Base-by-base conservation (phyloP, 257 asterid species). In the Knoxia roxburghii region DNA sequence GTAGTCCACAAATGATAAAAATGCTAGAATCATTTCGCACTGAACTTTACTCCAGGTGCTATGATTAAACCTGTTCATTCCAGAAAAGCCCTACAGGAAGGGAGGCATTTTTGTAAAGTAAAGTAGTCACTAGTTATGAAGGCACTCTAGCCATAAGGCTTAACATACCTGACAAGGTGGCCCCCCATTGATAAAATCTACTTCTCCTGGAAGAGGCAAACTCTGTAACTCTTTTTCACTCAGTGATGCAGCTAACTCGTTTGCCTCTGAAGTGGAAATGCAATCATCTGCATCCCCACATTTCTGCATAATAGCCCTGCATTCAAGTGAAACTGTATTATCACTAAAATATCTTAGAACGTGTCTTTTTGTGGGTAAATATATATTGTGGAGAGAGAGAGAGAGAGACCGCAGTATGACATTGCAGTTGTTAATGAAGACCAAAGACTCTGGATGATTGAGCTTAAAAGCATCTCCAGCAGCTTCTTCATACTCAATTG, bases 31-130 rank as follows among this genome's bases (percentile, higher is more conserved):
- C 99, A 93, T 93, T 85, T 93, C 99, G 12, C 97, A 93, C 59
- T 93, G 97, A 53, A 93, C 99, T 83, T 90, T 93, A 70, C 99
- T 93, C 99, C 97, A 93, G 50, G 96, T 82, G 85, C 96, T 88
- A 39, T 85, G 90, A 52, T 84, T 90, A 79, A 93, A 93, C 66
- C 97, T 83, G 70, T 93, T 93, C 99, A 93, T 93, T 67, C 99
- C 96, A 70, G 97, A 93, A 69, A 93, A 93, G 5, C 99, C 99
- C 99, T 90, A 69, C 80, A 78, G 73, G 67, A 78, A 59, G 68
- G 68, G 68, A 67, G n/a, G 13, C n/a, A 27, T 61, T 61, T 61
- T 64, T 69, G 62, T 77, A 30, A 75, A 68, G 69, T 58, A 53
- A 64, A 58, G 46, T 50, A 41, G 43, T 68, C 61, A 48, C 50